Evolutionary conservation across 148 eudicot species (phyloP).

Genomic region (Fagopyrum esculentum): DNA sequence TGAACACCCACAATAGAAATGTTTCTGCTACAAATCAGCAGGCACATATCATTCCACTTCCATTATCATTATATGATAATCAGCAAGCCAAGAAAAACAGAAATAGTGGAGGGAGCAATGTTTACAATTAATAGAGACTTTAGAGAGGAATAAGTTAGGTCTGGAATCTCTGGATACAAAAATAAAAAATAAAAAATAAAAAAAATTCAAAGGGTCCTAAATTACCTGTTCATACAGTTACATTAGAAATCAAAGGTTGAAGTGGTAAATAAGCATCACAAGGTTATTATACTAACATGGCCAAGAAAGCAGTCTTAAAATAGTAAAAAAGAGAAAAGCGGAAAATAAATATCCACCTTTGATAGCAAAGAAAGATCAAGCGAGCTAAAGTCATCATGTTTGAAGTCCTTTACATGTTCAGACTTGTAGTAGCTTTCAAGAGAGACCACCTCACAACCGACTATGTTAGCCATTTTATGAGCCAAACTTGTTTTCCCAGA

Average conservation of each 20-base stretch:
- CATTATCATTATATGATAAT: background rate
- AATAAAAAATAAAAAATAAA: background rate
- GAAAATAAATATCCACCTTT: slow-evolving; percentile 40
- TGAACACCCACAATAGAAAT: background rate
- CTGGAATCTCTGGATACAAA: background rate
- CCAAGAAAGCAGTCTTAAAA: background rate
- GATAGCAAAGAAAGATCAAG: slow-evolving; percentile 85
- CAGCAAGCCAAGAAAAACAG: background rate
- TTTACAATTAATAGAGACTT: background rate
- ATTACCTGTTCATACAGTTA: background rate
- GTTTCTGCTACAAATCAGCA: background rate
- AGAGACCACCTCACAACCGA: slow-evolving; percentile 97
- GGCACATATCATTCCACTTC: background rate
- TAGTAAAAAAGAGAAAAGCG: background rate
- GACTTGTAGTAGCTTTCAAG: slow-evolving; percentile 93
- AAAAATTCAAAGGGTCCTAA: background rate
- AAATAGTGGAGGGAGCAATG: background rate
- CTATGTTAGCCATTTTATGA: slow-evolving; percentile 96
- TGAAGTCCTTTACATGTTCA: slow-evolving; percentile 92
- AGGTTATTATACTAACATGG: background rate
- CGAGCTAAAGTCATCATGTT: slow-evolving; percentile 85
- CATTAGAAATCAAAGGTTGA: background rate
- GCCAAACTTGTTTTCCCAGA: slow-evolving; percentile 99
- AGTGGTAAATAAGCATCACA: background rate
- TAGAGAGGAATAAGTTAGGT: background rate